Base-by-base conservation (phyloP, 1,139 yeast species). In the Geotrichum aggregatum region DNA sequence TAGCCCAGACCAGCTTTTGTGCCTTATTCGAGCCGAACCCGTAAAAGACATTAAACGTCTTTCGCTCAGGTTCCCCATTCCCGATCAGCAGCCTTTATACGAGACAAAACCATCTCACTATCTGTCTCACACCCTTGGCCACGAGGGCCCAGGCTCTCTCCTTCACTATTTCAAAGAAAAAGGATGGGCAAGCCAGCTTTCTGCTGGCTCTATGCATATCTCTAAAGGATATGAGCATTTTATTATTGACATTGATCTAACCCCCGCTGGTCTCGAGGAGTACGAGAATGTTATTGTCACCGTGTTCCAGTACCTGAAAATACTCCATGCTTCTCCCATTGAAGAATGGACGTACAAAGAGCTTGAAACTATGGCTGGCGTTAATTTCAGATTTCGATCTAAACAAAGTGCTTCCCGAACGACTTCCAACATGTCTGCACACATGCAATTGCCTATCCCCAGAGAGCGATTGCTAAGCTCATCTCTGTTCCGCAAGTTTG, bases 71-170 rank as follows among this genome's bases (percentile, higher is more conserved):
- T 92, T 92, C 66, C 75, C 80, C 56, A 78, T 87, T 13, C 96
- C 96, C 1, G 91, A 87, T 63, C 84, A 82, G 61, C 75, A 77
- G 54, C 69, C 71, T 14, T 69, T 76, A 52, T 86, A 92, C 87
- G 77, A 78, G 47, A 75, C 78, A 26, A 81, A 80, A 60, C 95
- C 97, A 0, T 76, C 79, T 11, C 79, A 76, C 50, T 86, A 88
- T 66, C 77, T 74, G 60, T 79, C 92, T 24, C 97, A 91, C 66
- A 73, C 92, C 54, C 71, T 92, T 52, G 98, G 98, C 33, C 98
- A 92, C 66, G 98, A 92, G 71, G 87, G 88, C 51, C 76, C 82
- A 50, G 98, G 98, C 1, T 87, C 96, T 1, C 69, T 92, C 16
- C 74, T 87, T 36, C 77, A 82, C 52, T 77, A 75, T 59, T 76